A percentile compares a stretch with the other conserved stretches of the same genome.
These are phyloP conservation scores for Rehmannia glutinosa DNA, from an alignment of 257 asterid genomes.

Conservation along the genomic window DNA sequence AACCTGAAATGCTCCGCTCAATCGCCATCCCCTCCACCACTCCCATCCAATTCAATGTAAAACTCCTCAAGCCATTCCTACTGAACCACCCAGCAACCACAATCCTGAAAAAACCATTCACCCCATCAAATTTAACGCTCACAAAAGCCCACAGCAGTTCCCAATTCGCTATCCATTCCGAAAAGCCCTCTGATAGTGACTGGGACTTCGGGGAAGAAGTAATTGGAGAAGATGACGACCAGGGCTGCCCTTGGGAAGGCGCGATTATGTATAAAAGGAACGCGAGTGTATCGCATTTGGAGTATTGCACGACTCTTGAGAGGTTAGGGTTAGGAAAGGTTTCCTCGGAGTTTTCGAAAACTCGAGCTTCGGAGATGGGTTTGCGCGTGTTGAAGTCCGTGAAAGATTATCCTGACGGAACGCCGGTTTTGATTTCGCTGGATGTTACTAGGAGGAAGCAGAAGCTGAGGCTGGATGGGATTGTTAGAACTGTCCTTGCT, in stretches of 20 bases:
- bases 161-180: conserved; percentile 13
- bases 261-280: conserved; percentile 65
- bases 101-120: conserved; percentile 16
- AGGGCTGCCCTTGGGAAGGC: conserved; percentile 74
- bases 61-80: conserved; percentile 15
- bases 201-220: conserved; percentile 30
- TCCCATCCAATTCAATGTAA: conserved; percentile 19
- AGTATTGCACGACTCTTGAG: conserved; percentile 84
- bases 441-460: conserved; percentile 71
- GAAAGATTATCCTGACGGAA: conserved; percentile 60
- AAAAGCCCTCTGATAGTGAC: conserved; percentile 4
- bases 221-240: conserved; percentile 29
- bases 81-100: background rate
- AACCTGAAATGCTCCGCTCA: conserved; percentile 30
- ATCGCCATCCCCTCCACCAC: conserved; percentile 27
- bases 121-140: conserved; percentile 16
- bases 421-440: conserved; percentile 75
- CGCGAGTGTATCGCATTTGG: conserved; percentile 59
- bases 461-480: conserved; percentile 77
- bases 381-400: conserved; percentile 59
- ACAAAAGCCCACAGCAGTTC: conserved; percentile 15
- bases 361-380: conserved; percentile 83
- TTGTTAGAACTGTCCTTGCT: conserved; percentile 62
- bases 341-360: conserved; percentile 56
- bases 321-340: conserved; percentile 69